Conservation (phyloP, 2,329 filamentous ascomycete species). For the Fusarium anguioides region DNA sequence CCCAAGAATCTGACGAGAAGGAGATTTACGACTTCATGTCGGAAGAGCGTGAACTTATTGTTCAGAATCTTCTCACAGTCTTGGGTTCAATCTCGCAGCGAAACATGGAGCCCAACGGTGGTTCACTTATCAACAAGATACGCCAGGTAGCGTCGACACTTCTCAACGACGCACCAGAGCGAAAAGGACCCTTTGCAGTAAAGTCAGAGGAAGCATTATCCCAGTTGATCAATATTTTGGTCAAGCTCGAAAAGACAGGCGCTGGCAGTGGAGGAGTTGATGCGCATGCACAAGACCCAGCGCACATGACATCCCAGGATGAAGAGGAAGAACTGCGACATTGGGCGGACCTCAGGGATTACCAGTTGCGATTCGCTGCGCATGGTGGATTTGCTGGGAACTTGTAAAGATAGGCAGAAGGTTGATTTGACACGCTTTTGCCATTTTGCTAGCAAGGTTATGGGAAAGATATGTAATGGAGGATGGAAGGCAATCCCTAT, state of each 20-base stretch:
- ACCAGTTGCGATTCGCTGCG: conserved; percentile 78
- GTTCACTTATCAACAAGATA: conserved; percentile 82
- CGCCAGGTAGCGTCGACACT: conserved; percentile 85
- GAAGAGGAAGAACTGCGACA: conserved; percentile 81
- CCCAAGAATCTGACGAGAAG: conserved; percentile 56
- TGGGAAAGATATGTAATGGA: neutral
- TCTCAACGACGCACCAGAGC: conserved; percentile 67
- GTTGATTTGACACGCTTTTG: neutral
- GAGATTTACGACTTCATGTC: conserved; percentile 73
- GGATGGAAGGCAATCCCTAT: conserved; percentile 1
- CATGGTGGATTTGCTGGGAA: conserved; percentile 65
- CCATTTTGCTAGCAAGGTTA: neutral
- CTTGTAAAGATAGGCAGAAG: conserved; percentile 19
- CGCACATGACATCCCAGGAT: conserved; percentile 63
- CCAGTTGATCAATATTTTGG: conserved; percentile 78
- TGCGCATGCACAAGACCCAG: conserved; percentile 49
- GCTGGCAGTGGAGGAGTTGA: conserved; percentile 47
- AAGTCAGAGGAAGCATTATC: conserved; percentile 77
- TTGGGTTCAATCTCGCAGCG: conserved; percentile 82
- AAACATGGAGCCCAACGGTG: conserved; percentile 80
- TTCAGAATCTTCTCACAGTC: conserved; percentile 80
- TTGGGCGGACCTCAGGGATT: conserved; percentile 84
- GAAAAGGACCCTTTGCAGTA: conserved; percentile 62
- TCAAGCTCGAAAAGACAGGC: conserved; percentile 76
- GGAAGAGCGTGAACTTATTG: conserved; percentile 81